phyloP scores from a whole-genome alignment of 1,284 basidiomycete genomes.

The Cystobasidium pallidum region DNA sequence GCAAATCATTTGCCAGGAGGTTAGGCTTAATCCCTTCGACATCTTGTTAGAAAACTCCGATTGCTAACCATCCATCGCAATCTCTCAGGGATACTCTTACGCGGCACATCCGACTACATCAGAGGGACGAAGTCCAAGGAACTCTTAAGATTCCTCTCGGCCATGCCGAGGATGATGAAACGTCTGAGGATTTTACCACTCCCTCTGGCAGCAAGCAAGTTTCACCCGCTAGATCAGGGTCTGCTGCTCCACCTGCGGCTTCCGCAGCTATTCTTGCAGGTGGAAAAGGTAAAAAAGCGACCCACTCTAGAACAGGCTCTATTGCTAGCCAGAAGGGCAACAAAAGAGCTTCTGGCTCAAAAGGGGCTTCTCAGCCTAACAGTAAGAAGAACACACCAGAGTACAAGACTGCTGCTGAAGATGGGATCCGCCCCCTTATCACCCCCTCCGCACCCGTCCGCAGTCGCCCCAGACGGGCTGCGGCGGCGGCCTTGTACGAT shows the following conservation, averaged over 20 bases:
- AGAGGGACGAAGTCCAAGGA: constrained; percentile 25
- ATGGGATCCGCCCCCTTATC: background rate
- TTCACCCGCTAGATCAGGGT: background rate
- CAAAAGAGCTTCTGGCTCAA: background rate
- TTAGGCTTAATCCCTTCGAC: background rate
- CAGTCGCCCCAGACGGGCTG: constrained; percentile 17
- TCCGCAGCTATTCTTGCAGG: background rate
- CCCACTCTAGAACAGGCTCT: constrained; percentile 7
- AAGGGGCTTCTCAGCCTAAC: background rate
- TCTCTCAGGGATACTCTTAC: constrained; percentile 42
- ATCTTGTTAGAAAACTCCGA: too few relatives aligned
- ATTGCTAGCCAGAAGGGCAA: constrained; percentile 11
- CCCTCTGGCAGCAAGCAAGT: constrained; percentile 27
- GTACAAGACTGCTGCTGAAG: constrained; percentile 16
- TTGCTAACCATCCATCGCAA: background rate
- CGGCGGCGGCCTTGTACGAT: constrained; percentile 15
- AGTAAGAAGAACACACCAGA: constrained; percentile 24
- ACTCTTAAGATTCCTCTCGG: background rate
- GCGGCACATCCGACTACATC: constrained; percentile 40
- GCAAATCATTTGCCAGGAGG: constrained; percentile 44
- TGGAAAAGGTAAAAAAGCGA: constrained; percentile 16
- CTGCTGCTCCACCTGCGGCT: background rate
- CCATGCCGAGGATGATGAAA: constrained; percentile 24
- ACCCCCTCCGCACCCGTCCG: background rate
- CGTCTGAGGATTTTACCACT: constrained; percentile 9